A percentile compares a stretch with the other conserved stretches of the same genome.
Conservation (phyloP, 163 green algal genomes). For the Prototheca wickerhamii region DNA sequence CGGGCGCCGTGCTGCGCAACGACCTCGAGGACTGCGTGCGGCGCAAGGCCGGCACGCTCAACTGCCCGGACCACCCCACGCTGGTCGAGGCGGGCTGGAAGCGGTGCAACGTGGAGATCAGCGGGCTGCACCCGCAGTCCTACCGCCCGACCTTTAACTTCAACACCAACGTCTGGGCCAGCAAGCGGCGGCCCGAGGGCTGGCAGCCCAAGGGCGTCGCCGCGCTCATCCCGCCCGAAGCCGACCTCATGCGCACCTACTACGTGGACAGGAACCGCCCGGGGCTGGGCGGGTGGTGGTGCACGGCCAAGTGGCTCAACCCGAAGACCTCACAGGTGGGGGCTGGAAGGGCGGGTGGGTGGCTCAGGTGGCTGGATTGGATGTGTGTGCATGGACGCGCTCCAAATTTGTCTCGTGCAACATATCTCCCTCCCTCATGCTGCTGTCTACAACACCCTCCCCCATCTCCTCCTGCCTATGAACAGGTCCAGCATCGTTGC, state of each 20-base stretch:
- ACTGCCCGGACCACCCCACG: not conserved
- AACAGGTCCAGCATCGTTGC: slow-evolving; percentile 34
- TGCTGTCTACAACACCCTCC: not conserved
- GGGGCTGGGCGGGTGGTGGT: not conserved
- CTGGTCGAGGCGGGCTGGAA: not conserved
- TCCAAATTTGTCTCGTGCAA: too few relatives aligned
- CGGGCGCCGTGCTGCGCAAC: not conserved
- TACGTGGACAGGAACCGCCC: not conserved
- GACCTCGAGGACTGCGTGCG: not conserved
- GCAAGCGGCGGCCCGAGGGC: not conserved
- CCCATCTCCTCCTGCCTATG: not conserved
- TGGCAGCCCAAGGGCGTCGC: not conserved
- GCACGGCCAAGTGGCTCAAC: not conserved
- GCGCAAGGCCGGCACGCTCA: not conserved
- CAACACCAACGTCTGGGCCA: slow-evolving; percentile 61
- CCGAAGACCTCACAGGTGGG: too few relatives aligned
- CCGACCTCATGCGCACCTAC: not conserved
- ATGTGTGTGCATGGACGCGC: too few relatives aligned
- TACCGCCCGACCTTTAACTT: slow-evolving; percentile 42
- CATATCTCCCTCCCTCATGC: not conserved
- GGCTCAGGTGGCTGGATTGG: too few relatives aligned
- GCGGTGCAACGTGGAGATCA: slow-evolving; percentile 31
- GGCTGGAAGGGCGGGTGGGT: too few relatives aligned
- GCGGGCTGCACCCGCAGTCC: slow-evolving; percentile 40
- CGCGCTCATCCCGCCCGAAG: not conserved